These are phyloP conservation scores for Apiospora malaysiana DNA, from an alignment of 2,329 filamentous ascomycete species.

Conservation along the genomic window DNA sequence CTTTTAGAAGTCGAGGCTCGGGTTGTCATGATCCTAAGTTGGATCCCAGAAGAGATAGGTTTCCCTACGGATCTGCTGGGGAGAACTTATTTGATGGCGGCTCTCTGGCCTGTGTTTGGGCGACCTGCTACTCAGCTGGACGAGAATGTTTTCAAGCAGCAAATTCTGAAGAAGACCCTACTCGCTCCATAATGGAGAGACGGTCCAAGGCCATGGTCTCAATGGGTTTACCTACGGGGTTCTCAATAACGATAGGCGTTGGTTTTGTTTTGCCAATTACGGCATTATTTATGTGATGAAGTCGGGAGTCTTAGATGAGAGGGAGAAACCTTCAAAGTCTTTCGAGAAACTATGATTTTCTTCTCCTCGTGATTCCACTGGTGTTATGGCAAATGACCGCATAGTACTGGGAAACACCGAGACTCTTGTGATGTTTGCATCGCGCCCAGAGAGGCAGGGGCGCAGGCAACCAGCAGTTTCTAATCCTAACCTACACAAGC, in stretches of 20 bases:
- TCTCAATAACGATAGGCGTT: not conserved
- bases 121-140: not conserved
- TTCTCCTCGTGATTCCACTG: not conserved
- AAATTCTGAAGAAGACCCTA: not conserved
- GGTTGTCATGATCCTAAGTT: too few relatives aligned
- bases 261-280: not conserved
- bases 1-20: conserved; percentile 61
- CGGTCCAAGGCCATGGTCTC: not conserved
- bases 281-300: not conserved
- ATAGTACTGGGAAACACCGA: not conserved
- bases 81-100: too few relatives aligned
- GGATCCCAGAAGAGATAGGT: not conserved
- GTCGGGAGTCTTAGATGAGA: not conserved
- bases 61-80: not conserved
- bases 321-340: not conserved
- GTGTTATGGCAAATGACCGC: not conserved
- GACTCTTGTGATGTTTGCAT: not conserved
- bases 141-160: not conserved
- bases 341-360: not conserved
- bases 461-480: not conserved
- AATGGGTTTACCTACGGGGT: not conserved
- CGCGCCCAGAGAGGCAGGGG: not conserved
- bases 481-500: too few relatives aligned
- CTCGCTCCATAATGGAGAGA: not conserved
- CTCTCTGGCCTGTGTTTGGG: not conserved